A percentile compares a stretch with the other conserved stretches of the same genome.
Evolutionary conservation across 225 moss, liverwort and hornwort genomes (phyloP).

Genomic region (Polytrichum commune): DNA sequence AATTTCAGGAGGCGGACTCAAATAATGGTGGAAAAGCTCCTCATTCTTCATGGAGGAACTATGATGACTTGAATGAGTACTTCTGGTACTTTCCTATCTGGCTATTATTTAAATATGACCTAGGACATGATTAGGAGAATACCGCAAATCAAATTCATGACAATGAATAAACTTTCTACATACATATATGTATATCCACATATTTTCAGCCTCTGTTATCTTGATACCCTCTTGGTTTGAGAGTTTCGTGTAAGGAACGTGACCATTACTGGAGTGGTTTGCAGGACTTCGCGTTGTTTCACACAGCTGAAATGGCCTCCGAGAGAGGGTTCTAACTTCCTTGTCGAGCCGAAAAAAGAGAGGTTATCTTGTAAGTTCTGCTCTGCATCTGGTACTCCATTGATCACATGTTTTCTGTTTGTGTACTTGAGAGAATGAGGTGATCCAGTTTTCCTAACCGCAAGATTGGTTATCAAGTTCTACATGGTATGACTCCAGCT

Average conservation of each 20-base stretch:
- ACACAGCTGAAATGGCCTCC: slow-evolving; percentile 47
- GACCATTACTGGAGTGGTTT: slow-evolving; percentile 9
- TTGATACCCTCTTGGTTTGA: neutral
- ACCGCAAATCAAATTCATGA: neutral
- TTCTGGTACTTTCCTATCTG: slow-evolving; percentile 58
- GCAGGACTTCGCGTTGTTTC: slow-evolving; percentile 59
- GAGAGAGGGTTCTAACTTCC: slow-evolving; percentile 22
- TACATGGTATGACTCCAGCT: no score
- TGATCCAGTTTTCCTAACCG: neutral
- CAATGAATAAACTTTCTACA: no score
- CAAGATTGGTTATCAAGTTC: no score
- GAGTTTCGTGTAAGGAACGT: no score
- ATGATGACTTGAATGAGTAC: slow-evolving; percentile 97
- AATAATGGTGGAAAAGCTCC: slow-evolving; percentile 76
- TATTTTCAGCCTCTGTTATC: no score
- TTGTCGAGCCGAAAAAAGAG: slow-evolving; percentile 24
- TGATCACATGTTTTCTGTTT: neutral
- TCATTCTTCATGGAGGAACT: slow-evolving; percentile 96
- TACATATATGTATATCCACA: no score
- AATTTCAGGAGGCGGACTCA: slow-evolving; percentile 68
- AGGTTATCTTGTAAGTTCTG: slow-evolving; percentile 43
- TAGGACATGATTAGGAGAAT: slow-evolving; percentile 1
- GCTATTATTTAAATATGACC: slow-evolving; percentile 1
- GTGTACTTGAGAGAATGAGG: neutral
- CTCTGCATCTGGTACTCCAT: neutral